phyloP scores from a whole-genome alignment of 73 alveolate genomes.

The Paramecium tetraurelia region DNA sequence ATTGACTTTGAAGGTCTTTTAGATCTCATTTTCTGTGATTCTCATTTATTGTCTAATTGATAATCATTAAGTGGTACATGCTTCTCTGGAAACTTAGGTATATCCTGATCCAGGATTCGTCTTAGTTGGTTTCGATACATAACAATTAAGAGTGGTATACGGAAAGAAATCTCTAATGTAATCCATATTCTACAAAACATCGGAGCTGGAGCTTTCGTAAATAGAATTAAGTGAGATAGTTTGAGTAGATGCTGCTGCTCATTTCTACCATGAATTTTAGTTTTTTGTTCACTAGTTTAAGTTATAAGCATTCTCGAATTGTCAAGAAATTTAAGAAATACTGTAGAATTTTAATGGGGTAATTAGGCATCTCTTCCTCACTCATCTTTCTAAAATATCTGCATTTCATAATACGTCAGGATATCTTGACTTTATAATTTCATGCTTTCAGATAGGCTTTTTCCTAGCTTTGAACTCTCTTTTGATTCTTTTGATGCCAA shows the following conservation, averaged over 20 bases:
- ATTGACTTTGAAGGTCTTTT: neutral
- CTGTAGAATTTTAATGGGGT: neutral
- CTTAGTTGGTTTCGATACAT: neutral
- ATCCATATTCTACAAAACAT: conserved; percentile 47
- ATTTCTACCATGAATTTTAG: conserved; percentile 1
- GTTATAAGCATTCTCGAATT: neutral
- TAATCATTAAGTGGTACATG: neutral
- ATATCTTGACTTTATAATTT: neutral
- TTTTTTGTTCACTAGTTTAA: neutral
- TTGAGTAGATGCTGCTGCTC: neutral
- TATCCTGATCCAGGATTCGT: conserved; percentile 22
- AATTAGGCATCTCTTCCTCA: conserved; percentile 2
- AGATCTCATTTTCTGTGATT: neutral
- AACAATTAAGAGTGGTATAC: neutral
- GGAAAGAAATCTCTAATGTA: neutral
- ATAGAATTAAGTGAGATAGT: neutral
- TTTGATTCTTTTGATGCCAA: neutral
- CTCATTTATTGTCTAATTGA: neutral
- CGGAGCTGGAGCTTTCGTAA: neutral
- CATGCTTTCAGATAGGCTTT: neutral
- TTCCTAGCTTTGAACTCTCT: neutral
- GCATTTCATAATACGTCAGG: neutral
- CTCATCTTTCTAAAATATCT: neutral
- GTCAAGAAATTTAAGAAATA: conserved; percentile 7
- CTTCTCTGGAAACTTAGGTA: neutral